phyloP scores from a whole-genome alignment of 441 rosid genomes.

The Rhodomyrtus psidioides region DNA sequence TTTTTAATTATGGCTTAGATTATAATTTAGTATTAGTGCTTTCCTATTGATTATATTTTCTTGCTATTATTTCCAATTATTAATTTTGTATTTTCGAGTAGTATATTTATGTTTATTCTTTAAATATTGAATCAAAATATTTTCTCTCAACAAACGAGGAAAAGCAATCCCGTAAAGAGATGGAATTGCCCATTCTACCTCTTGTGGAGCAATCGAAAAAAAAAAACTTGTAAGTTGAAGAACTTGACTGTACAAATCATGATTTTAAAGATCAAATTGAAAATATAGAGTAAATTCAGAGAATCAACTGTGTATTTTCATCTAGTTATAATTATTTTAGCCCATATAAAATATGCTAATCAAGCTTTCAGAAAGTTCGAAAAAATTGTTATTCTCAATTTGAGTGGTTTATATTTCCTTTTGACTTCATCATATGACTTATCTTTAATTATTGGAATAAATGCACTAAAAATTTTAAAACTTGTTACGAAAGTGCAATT shows the following conservation, averaged over 20 bases:
- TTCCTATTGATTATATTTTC: too few relatives aligned
- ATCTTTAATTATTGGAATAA: not conserved
- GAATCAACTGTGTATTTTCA: not conserved
- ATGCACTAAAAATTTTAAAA: too few relatives aligned
- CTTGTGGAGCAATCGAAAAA: not conserved
- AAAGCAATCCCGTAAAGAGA: not conserved
- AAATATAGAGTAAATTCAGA: not conserved
- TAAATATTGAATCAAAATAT: not conserved
- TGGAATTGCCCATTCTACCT: not conserved
- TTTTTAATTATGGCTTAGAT: not conserved
- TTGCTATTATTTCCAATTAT: too few relatives aligned
- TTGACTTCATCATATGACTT: not conserved
- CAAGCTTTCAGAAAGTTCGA: not conserved
- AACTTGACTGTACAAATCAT: not conserved
- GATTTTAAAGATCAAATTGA: not conserved
- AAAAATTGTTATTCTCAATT: not conserved
- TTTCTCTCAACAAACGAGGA: not conserved
- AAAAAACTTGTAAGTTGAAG: not conserved
- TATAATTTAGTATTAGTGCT: not conserved
- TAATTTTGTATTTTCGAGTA: too few relatives aligned
- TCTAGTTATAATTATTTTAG: fast-evolving
- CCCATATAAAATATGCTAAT: not conserved
- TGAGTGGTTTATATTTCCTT: not conserved
- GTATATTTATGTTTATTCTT: not conserved
- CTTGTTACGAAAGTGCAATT: too few relatives aligned